Evolutionary conservation across 768 basidiomycete species (phyloP), one percentile per base, ranked within the genome.

Genomic region (Collybiopsis luxurians): DNA sequence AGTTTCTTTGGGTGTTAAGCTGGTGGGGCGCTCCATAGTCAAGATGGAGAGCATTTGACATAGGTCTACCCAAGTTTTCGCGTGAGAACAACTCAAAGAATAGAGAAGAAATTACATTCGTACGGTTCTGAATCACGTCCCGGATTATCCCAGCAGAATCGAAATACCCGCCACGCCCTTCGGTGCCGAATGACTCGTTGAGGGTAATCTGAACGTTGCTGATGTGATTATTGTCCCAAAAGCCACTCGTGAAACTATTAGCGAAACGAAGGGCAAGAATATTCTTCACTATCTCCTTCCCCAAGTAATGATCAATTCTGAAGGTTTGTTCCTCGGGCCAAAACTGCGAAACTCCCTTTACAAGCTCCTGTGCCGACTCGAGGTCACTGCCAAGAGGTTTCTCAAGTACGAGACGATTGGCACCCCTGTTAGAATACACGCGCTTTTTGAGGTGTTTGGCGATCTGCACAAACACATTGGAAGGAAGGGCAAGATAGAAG

Each of bases 241-340:
- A 82, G 28, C 91, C 85, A 60, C 85, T 85, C 77, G 96, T 73
- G 23, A 95, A 90, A 62, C 94, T 74, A 73, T 99, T 99, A 60
- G 93, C 95, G 66, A 99, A 99, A 34, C 96, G 87, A 52, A 98
- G 77, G 31, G 97, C 92, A 61, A 98, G 89, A 55, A 99, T 71
- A 72, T 98, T 98, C 81, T 98, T 99, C 68, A 98, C 92, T 95
- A 99, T 98, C 82, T 99, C 96, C 78, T 99, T 98, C 56, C 96
- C 96, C 52, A 99, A 87, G 71, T 99, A 99, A 70, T 99, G 96
- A 73, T 99, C 96, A 69, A 99, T 98, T 48, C 96, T 90, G 85
- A 90, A 98, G 11, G 95, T 98, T 77, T 99, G 96, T 26, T 97
- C 92, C 73, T 99, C 96, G 2, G 79, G 78, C 95, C 95, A 99